A percentile compares a stretch with the other conserved stretches of the same genome.
These are phyloP conservation scores for Ganoderma lucidum DNA, from an alignment of 1,284 basidiomycete species.

Conservation along the genomic window DNA sequence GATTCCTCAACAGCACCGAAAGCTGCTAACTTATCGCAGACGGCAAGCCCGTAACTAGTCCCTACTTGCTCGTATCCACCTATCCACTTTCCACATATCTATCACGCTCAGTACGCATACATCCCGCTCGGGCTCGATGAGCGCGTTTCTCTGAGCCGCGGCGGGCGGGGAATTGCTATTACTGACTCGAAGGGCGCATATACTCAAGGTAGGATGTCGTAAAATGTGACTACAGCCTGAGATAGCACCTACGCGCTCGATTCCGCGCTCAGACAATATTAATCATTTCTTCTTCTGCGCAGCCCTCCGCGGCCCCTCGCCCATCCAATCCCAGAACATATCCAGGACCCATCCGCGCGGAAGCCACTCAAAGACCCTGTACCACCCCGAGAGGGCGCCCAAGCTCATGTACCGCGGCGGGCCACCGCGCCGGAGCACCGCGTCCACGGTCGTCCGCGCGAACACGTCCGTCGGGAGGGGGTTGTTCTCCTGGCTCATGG, in stretches of 20 bases:
- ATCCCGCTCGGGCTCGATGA: too few species aligned
- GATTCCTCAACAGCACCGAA: too few species aligned
- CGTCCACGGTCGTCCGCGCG: constrained; percentile 54
- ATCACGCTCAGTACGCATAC: too few species aligned
- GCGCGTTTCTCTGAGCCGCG: too few species aligned
- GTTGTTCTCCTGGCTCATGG: constrained; percentile 45
- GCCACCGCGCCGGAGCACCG: constrained; percentile 42
- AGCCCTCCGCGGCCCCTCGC: constrained; percentile 13
- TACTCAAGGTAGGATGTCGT: too few species aligned
- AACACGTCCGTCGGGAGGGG: constrained; percentile 61
- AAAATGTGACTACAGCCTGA: too few species aligned
- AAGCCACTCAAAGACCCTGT: constrained; percentile 57
- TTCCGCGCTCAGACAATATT: not conserved
- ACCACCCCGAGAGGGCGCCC: constrained; percentile 48
- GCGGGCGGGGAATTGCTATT: too few species aligned
- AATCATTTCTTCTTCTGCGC: constrained; percentile 7
- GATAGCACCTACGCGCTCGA: not conserved
- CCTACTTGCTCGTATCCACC: too few species aligned
- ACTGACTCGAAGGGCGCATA: too few species aligned
- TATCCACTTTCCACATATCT: too few species aligned
- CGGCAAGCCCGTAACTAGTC: too few species aligned
- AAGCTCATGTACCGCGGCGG: constrained; percentile 42
- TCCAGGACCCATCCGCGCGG: constrained; percentile 55
- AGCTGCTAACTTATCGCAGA: too few species aligned
- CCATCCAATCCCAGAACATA: constrained; percentile 50